phyloP scores from a whole-genome alignment of 805 yeast genomes.

The Candida ponderosae region DNA sequence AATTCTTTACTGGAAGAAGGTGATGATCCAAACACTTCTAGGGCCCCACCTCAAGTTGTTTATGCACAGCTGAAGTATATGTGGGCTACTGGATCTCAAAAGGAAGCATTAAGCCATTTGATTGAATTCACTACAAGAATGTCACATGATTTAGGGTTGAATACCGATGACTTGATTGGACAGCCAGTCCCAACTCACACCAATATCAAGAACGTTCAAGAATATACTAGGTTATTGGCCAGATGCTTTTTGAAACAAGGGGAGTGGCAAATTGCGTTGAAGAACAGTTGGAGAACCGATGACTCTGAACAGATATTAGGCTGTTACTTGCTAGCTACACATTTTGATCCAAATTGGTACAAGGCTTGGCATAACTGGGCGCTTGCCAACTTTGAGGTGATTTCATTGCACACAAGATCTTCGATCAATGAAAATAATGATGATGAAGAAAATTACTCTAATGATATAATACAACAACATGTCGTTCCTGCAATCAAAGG shows the following conservation, averaged over 20 bases:
- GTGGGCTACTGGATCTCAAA: constrained; percentile 92
- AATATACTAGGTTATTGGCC: constrained; percentile 78
- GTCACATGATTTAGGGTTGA: constrained; percentile 81
- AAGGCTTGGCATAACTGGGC: constrained; percentile 99
- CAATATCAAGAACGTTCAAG: constrained; percentile 61
- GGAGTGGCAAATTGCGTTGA: constrained; percentile 90
- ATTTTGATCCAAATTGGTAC: constrained; percentile 89
- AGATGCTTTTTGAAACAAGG: constrained; percentile 96
- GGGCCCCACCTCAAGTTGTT: constrained; percentile 95
- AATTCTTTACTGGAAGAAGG: constrained; percentile 71
- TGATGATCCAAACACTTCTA: constrained; percentile 48
- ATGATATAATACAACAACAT: constrained; percentile 68
- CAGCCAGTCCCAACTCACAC: constrained; percentile 70
- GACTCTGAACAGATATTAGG: constrained; percentile 81
- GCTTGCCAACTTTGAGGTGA: constrained; percentile 91
- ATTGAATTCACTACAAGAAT: constrained; percentile 87
- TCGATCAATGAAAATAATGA: constrained; percentile 22
- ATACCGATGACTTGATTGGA: constrained; percentile 79
- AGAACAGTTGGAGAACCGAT: constrained; percentile 71
- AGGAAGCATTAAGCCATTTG: constrained; percentile 78
- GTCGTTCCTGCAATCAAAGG: constrained; percentile 96
- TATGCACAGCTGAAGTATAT: constrained; percentile 93
- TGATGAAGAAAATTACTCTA: constrained; percentile 24
- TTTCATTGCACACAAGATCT: constrained; percentile 45
- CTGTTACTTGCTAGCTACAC: constrained; percentile 88